Evolutionary conservation across 768 basidiomycete genomes (phyloP), one percentile per base, ranked within the genome.

Genomic region (Mycena floridula): DNA sequence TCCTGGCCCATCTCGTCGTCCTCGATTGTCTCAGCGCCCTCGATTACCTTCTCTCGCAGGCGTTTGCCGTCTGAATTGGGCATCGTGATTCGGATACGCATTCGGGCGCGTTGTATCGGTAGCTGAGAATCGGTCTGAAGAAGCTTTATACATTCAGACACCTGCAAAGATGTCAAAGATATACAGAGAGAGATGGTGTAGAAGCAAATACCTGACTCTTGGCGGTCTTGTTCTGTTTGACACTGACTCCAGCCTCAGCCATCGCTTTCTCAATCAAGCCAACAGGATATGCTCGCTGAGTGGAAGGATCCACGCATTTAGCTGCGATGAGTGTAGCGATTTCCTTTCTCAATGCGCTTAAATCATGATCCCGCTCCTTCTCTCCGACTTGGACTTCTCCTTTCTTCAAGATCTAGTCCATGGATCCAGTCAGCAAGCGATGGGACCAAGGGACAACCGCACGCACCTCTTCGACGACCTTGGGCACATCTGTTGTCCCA

Each of bases 201-300:
- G 22, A 43, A 47, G 13, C 25, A 44, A 69, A 15, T 50, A 88
- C 90, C 78, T 99, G 96, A 41, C 85, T 88, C 68, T 99, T 99
- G 4, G 93, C 94, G 18, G 77, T 85, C 70, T 97, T 97, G 51
- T 83, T 82, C 37, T 75, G 75, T 54, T 89, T 86, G 22, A 95
- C 85, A 53, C 90, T 95, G 64, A 87, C 94, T 1, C 94, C 94
- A 7, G 89, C 85, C 59, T 98, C 94, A 7, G 80, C 67, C 95
- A 99, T 95, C 0, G 93, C 93, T 64, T 96, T 98, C 59, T 99
- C 96, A 50, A 99, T 90, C 72, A 98, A 90, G 15, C 89, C 85
- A 25, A 95, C 90, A 5, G 92, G 85, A 60, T 97, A 93, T 5
- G 94, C 92, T 8, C 81, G 70, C 59, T 90, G 85, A 1, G 92